Evolutionary conservation across 768 basidiomycete genomes (phyloP).

Genomic region (Trametes coccinea): DNA sequence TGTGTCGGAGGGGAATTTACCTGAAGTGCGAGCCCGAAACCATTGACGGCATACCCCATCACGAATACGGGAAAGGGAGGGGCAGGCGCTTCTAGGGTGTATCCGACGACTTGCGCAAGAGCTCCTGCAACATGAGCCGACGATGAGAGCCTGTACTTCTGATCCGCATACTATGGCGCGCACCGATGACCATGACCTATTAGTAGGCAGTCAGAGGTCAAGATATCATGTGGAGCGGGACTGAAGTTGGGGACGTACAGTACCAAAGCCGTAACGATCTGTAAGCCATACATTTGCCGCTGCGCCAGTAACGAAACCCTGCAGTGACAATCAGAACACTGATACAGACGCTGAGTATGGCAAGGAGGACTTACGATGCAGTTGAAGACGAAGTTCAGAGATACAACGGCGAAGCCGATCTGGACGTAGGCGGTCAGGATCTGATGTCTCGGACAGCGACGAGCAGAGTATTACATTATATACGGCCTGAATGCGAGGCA

Average conservation of each 20-base stretch:
- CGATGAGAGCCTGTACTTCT: neutral
- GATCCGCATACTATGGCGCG: neutral
- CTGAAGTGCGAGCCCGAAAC: conserved; percentile 51
- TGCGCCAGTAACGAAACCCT: conserved; percentile 53
- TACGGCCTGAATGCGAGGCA: conserved; percentile 67
- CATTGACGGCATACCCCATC: conserved; percentile 47
- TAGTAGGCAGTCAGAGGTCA: neutral
- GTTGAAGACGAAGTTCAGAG: conserved; percentile 58
- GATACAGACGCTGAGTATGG: neutral
- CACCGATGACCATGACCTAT: conserved; percentile 44
- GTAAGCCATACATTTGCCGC: conserved; percentile 48
- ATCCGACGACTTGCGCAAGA: conserved; percentile 54
- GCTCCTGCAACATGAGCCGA: conserved; percentile 42
- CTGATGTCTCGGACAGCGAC: too few species aligned
- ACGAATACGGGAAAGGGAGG: conserved; percentile 68
- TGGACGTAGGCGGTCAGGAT: conserved; percentile 20
- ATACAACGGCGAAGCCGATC: conserved; percentile 55
- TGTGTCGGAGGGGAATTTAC: conserved; percentile 25
- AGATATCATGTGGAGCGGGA: neutral
- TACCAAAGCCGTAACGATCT: conserved; percentile 49
- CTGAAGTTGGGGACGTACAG: conserved; percentile 31
- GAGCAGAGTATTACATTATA: conserved; percentile 39
- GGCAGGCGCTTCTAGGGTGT: conserved; percentile 52
- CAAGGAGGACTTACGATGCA: conserved; percentile 44
- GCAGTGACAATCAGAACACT: neutral